Evolutionary conservation across 805 yeast genomes (phyloP), one percentile per base, ranked within the genome.

Genomic region (Saccharomycopsis selenospora): DNA sequence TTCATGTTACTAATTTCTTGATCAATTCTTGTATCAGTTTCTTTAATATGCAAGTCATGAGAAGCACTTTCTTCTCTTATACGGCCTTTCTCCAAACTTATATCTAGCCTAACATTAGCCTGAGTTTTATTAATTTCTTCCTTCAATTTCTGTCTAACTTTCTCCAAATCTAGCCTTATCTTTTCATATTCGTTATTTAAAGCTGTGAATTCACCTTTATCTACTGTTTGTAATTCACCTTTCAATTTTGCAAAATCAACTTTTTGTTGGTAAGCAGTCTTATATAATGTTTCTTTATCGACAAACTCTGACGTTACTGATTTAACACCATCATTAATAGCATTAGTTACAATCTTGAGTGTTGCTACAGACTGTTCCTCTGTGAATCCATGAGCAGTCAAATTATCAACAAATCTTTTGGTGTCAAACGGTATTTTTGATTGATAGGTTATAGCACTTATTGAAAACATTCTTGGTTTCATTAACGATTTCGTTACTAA

Each of bases 211-310:
- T 93, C 98, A 24, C 88, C 76, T 61, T 81, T 80, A 66, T 93
- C 98, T 65, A 87, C 77, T 44, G 88, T 80, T 58, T 88, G 90
- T 38, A 93, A 72, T 63, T 91, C 98, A 27, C 96, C 95, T 60
- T 90, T 83, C 52, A 93, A 74, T 61, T 91, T 91, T 33, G 96
- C 93, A 72, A 93, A 91, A 61, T 93, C 98, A 27, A 93, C 97
- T 58, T 91, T 87, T 59, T 93, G 98, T 62, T 91, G 96, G 64
- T 93, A 93, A 3, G 96, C 84, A 60, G 89, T 76, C 56, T 89
- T 80, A 26, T 86, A 80, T 41, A 91, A 73, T 40, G 82, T 80
- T 57, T 89, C 96, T 57, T 88, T 82, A 23, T 89, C 79, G n/a
- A 91, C 95, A 49, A 91, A 67, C 59, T 84, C 84, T 33, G 81